Evolutionary conservation across 2,329 filamentous ascomycete genomes (phyloP), one percentile per base, ranked within the genome.

Genomic region (Myriosclerotinia duriaeana): DNA sequence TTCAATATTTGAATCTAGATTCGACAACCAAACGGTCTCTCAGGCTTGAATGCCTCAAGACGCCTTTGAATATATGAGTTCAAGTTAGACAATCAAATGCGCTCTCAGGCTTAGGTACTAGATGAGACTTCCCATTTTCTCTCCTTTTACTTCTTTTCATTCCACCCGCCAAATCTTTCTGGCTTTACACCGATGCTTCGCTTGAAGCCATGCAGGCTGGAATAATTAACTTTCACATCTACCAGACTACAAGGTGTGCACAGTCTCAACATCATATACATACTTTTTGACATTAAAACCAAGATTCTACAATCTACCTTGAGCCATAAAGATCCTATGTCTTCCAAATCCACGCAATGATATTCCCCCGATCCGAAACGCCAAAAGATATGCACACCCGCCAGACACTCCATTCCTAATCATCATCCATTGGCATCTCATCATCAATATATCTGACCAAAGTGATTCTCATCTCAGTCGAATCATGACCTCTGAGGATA

Each of bases 401-500:
- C 40, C 2, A 22, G 17, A 40, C 36, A 61, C 5, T 12, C 8
- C 5, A 5, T 53, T 26, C 30, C 66, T 82, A 97, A 76, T 99
- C 95, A 76, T 99, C 95, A 77, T 98, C 95, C 11, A 92, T 93
- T 30, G 95, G 95, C 81, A 99, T 87, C 80, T 99, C 95, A 76
- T 99, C 95, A 76, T 99, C 95, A 73, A 99, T 96, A 77, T 96
- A 97, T 73, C 94, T 86, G 74, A 98, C 86, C 74, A 99, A 80
- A 38, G 92, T 92, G 75, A 99, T 89, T 75, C 94, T 86, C 91
- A 99, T 97, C 82, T 99, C 95, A 0, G 95, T 99, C 22, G 91
- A 94, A 77, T 99, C 95, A 75, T 97, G 94, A 3, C 95, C 95
- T 66, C 93, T 87, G 68, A 99, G 82, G 42, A 97, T 85, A 78